phyloP scores from a whole-genome alignment of 2,329 filamentous ascomycete species.

The Botrytis pseudocinerea region DNA sequence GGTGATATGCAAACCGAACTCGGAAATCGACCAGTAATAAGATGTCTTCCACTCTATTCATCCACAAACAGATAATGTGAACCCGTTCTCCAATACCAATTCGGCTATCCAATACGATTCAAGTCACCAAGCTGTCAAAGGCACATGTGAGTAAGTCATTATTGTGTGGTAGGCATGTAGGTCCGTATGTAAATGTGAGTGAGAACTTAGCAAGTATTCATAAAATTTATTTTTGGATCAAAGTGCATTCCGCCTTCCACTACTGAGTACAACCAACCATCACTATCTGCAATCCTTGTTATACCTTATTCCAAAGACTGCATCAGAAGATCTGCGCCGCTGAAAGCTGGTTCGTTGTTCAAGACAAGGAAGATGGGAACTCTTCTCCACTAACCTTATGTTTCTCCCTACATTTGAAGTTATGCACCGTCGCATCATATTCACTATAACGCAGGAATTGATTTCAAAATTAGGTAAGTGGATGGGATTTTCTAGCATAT shows the following conservation, averaged over 20 bases:
- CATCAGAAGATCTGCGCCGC: conserved; percentile 25
- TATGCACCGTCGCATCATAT: conserved; percentile 17
- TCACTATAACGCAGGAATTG: conserved; percentile 3
- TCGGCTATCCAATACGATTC: background rate
- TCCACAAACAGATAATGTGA: background rate
- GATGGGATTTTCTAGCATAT: background rate
- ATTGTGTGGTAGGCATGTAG: background rate
- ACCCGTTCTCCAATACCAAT: background rate
- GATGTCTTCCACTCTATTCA: background rate
- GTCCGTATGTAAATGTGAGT: background rate
- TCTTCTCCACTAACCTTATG: conserved; percentile 9
- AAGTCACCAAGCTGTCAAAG: background rate
- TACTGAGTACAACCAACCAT: background rate
- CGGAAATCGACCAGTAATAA: conserved; percentile 4
- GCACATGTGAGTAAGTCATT: conserved; percentile 7
- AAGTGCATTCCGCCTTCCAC: conserved; percentile 11
- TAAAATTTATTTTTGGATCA: conserved; percentile 21
- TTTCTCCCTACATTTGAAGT: background rate
- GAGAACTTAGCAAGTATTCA: background rate
- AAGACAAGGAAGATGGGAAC: conserved; percentile 9
- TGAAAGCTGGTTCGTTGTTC: conserved; percentile 19
- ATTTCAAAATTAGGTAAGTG: conserved; percentile 17
- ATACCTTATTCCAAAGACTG: conserved; percentile 17
- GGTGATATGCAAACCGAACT: background rate
- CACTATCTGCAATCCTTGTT: conserved; percentile 14